A percentile compares a stretch with the other conserved stretches of the same genome.
These are phyloP conservation scores for Hypoxylon crocopeplum DNA, from an alignment of 495 filamentous ascomycete genomes.

Conservation along the genomic window DNA sequence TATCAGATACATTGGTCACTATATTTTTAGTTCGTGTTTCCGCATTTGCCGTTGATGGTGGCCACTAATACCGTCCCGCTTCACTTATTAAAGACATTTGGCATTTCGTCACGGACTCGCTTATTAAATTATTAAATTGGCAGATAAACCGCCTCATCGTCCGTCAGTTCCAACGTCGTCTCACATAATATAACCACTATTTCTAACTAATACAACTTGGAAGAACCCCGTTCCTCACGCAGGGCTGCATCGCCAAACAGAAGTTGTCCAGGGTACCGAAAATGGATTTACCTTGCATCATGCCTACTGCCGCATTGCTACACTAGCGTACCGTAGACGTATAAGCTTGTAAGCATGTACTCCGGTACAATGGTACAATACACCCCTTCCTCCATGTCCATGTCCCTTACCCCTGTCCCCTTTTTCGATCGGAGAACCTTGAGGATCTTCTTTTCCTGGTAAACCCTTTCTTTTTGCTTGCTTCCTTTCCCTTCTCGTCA, in stretches of 20 bases:
- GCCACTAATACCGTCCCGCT: too few relatives aligned
- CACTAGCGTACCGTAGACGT: slow-evolving; percentile 6
- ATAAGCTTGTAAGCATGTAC: neutral
- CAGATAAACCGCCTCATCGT: neutral
- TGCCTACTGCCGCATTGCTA: slow-evolving; percentile 13
- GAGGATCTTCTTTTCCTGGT: slow-evolving; percentile 21
- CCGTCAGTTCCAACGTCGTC: neutral
- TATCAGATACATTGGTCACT: too few relatives aligned
- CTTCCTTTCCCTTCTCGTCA: slow-evolving; percentile 4
- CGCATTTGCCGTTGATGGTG: too few relatives aligned
- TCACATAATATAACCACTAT: neutral
- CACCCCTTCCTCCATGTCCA: neutral
- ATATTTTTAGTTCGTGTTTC: too few relatives aligned
- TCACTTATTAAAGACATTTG: too few relatives aligned
- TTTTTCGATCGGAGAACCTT: slow-evolving; percentile 37
- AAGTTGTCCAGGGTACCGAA: slow-evolving; percentile 21
- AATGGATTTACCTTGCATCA: slow-evolving; percentile 36
- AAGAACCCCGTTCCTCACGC: slow-evolving; percentile 14
- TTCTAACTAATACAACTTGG: neutral
- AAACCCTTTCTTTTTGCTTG: slow-evolving; percentile 3
- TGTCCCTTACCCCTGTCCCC: neutral
- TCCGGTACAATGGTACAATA: slow-evolving; percentile 5
- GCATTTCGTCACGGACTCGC: too few relatives aligned
- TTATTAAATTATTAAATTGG: neutral
- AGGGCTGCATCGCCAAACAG: slow-evolving; percentile 30